A percentile compares a stretch with the other conserved stretches of the same genome.
phyloP scores from a whole-genome alignment of 305 asterid genomes.

The Stenogyne calaminthoides region DNA sequence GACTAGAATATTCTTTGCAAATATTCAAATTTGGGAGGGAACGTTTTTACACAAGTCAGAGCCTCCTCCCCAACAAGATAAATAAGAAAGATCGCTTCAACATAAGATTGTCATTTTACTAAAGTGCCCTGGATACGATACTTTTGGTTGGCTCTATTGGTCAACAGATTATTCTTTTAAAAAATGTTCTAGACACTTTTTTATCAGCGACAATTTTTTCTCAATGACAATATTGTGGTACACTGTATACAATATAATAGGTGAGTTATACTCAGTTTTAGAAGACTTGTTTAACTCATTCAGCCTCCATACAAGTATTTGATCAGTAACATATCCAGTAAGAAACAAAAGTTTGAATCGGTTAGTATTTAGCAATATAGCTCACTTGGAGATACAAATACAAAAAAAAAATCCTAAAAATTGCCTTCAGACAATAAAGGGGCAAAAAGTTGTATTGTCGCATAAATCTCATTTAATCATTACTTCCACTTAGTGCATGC shows the following conservation, averaged over 20 bases:
- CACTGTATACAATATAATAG: not conserved
- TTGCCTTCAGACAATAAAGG: not conserved
- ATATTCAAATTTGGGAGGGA: not conserved
- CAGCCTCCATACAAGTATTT: not conserved
- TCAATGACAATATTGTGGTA: not conserved
- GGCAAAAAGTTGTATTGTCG: not conserved
- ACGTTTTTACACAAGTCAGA: not conserved
- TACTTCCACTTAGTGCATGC: constrained; percentile 10
- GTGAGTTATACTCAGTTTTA: not conserved
- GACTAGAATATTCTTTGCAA: not conserved
- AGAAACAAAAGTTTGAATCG: not conserved
- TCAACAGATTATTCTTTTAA: not conserved
- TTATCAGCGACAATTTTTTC: not conserved
- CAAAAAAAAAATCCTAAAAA: not conserved
- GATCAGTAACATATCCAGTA: not conserved
- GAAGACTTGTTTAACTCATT: not conserved
- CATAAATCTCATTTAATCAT: constrained; percentile 6
- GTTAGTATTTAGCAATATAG: not conserved
- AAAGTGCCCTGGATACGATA: not conserved
- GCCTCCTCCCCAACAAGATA: not conserved
- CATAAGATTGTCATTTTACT: not conserved
- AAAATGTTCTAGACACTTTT: not conserved
- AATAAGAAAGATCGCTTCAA: constrained; percentile 5
- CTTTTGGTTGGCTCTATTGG: not conserved
- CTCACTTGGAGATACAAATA: not conserved